These are phyloP conservation scores for Penicillium argentinense DNA, from an alignment of 495 filamentous ascomycete genomes.

Conservation along the genomic window DNA sequence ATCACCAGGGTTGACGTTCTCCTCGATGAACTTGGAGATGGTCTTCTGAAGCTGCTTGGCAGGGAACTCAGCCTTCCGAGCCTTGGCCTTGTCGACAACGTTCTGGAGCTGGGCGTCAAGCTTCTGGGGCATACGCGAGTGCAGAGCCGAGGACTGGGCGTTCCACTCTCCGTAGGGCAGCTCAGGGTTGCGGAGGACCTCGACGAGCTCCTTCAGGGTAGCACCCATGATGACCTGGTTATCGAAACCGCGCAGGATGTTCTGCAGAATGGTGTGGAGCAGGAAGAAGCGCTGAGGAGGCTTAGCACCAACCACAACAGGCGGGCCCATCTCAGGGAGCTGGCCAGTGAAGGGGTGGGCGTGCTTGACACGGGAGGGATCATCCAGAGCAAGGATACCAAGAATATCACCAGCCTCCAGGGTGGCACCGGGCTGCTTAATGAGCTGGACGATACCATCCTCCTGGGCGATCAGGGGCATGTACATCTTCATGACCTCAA, in stretches of 20 bases:
- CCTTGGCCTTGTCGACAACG: conserved; percentile 77
- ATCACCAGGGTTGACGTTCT: conserved; percentile 70
- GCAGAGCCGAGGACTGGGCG: conserved; percentile 90
- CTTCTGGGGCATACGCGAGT: conserved; percentile 93
- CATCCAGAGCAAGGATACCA: conserved; percentile 94
- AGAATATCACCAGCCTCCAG: conserved; percentile 97
- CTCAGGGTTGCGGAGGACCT: conserved; percentile 84
- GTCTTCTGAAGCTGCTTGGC: conserved; percentile 84
- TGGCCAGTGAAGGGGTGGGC: conserved; percentile 94
- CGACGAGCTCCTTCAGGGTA: conserved; percentile 84
- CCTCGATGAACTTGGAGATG: conserved; percentile 83
- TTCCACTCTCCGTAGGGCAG: conserved; percentile 97
- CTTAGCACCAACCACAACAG: conserved; percentile 86
- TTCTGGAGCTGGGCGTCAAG: conserved; percentile 78
- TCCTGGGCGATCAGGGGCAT: conserved; percentile 98
- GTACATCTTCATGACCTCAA: conserved; percentile 99
- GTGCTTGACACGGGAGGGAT: conserved; percentile 94
- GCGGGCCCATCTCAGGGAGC: conserved; percentile 82
- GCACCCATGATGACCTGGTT: conserved; percentile 94
- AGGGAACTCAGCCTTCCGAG: conserved; percentile 84
- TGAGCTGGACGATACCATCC: conserved; percentile 94
- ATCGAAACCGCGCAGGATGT: conserved; percentile 92
- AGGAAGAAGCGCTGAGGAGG: conserved; percentile 83
- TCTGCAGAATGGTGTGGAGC: conserved; percentile 73
- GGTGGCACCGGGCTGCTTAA: conserved; percentile 98